These are phyloP conservation scores for Mycosphaerelloides madeirae DNA, from an alignment of 2,329 filamentous ascomycete species.

Conservation along the genomic window DNA sequence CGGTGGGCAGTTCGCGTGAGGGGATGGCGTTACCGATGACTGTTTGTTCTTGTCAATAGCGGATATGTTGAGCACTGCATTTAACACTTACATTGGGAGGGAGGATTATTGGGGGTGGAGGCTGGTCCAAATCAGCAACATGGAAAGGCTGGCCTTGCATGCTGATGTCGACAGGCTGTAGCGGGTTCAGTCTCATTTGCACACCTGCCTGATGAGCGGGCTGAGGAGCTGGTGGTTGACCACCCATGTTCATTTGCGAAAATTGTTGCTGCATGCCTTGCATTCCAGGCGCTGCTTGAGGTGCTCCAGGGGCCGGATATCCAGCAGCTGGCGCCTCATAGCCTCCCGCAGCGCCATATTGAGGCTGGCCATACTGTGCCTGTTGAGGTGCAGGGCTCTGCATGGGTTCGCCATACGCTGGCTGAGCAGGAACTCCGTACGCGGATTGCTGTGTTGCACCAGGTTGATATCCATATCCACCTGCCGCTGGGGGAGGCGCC, in stretches of 20 bases:
- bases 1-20: constrained; percentile 81
- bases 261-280: constrained; percentile 64
- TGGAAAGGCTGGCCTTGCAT: constrained; percentile 83
- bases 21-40: constrained; percentile 87
- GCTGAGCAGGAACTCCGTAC: constrained; percentile 32
- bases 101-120: constrained; percentile 84
- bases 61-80: neutral
- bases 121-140: constrained; percentile 83
- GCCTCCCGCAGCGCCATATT: constrained; percentile 40
- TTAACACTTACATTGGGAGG: constrained; percentile 72
- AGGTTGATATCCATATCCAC: constrained; percentile 29
- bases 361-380: constrained; percentile 36
- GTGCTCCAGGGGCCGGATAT: constrained; percentile 15
- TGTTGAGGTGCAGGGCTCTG: constrained; percentile 21
- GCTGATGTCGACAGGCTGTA: constrained; percentile 80
- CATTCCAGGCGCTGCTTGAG: constrained; percentile 30
- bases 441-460: constrained; percentile 24
- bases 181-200: constrained; percentile 66
- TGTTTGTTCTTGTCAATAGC: constrained; percentile 34
- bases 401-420: constrained; percentile 25
- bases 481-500: constrained; percentile 41
- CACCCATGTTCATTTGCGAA: constrained; percentile 66
- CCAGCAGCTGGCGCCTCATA: constrained; percentile 56
- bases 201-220: constrained; percentile 45
- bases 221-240: constrained; percentile 44